Base-by-base conservation (phyloP, 176 grass and related monocot species). In the Lolium perenne region DNA sequence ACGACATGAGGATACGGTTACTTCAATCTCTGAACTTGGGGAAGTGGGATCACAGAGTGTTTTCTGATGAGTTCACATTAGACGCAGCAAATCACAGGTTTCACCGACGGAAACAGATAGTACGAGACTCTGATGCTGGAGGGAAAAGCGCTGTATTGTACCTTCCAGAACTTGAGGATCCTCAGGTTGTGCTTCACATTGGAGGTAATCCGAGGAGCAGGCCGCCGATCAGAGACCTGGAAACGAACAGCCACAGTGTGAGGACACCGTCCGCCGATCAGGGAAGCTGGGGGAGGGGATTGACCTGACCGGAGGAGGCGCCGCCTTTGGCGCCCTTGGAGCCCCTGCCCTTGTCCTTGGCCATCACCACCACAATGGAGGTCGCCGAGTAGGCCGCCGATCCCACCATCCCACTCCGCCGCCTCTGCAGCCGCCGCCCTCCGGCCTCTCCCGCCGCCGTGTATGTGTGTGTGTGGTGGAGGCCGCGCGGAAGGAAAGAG, bases 111-210 rank as follows among this genome's bases (percentile, higher is more conserved):
- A 45, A 81, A 49, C 18, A 51, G 25, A 3, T 32, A 35, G 32
- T 35, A 90, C 13, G 73, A 38, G 29, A 72, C n/a, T 18, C 2
- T 54, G 48, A 65, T 14, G 76, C 56, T 60, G 15, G 45, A 85
- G 47, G 38, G 32, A 2, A 56, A 56, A 18, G 16, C 54, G 15
- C 13, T 45, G 21, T 90, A 87, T 88, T 38, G 22, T 90, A 95
- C 93, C 97, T 87, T 97, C 88, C 90, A 92, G 77, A 97, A 90
- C 74, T 89, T 95, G 13, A 98, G 57, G 21, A 98, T 21, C 76
- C 71, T 91, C 38, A 98, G 80, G 72, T 84, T 98, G 4, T 94
- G 97, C 76, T 95, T 98, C 29, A 98, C 97, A 83, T 98, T 98
- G 57, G 97, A 95, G 46, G 94, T 98, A 58, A 98, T 96, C 86